These are phyloP conservation scores for Lentinula sp. DNA, from an alignment of 768 basidiomycete species.

Conservation along the genomic window DNA sequence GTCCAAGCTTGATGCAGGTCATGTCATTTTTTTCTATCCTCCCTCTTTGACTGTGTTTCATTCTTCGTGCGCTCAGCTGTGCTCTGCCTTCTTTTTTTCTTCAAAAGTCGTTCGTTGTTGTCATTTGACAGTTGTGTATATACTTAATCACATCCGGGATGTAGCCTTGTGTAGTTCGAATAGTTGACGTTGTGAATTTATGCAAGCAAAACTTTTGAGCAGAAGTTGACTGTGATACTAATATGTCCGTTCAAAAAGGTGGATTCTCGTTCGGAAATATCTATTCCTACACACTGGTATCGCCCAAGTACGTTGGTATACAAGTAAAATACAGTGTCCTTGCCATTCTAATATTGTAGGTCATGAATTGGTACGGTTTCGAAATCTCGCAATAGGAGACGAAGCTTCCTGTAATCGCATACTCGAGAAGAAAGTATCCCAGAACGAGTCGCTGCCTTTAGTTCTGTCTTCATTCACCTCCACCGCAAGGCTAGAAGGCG, in stretches of 20 bases:
- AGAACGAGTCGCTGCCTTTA: not conserved
- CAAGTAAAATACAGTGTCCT: not conserved
- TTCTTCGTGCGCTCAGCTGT: not conserved
- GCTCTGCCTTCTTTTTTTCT: not conserved
- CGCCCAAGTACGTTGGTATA: too few species aligned
- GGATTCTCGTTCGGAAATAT: too few species aligned
- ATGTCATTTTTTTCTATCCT: slow-evolving; percentile 10
- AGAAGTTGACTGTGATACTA: too few species aligned
- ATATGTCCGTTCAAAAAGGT: too few species aligned
- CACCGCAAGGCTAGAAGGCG: not conserved
- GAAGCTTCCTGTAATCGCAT: not conserved
- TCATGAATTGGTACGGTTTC: not conserved
- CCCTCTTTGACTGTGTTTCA: not conserved
- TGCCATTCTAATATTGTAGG: not conserved
- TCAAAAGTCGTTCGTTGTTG: not conserved
- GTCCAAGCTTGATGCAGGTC: slow-evolving; percentile 29
- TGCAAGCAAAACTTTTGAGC: too few species aligned
- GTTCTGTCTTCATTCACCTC: not conserved
- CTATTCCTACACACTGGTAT: not conserved
- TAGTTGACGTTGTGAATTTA: not conserved
- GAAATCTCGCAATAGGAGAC: not conserved
- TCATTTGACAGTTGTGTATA: not conserved
- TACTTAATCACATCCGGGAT: not conserved
- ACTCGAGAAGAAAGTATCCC: not conserved
- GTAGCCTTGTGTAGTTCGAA: slow-evolving; percentile 1